phyloP scores from a whole-genome alignment of 139 green algal species.

The Micromonas commoda region DNA sequence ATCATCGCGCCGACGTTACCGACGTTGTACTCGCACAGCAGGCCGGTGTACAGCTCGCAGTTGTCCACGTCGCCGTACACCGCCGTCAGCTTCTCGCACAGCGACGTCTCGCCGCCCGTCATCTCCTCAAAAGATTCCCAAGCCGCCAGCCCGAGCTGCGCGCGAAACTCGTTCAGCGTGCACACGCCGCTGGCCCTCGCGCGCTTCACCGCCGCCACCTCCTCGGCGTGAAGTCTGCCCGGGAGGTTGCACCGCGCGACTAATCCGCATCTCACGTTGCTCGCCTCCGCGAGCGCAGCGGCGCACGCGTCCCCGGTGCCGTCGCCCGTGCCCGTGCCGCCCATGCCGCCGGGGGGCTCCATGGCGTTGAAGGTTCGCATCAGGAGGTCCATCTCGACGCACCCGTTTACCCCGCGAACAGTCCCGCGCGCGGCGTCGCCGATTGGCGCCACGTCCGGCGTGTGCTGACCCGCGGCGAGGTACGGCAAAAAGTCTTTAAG shows the following conservation, averaged over 20 bases:
- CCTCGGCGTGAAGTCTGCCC: background rate
- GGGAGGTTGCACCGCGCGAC: background rate
- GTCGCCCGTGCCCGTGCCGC: background rate
- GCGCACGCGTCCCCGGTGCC: too few relatives aligned
- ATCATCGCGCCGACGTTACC: background rate
- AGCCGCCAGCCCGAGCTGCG: background rate
- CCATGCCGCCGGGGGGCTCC: background rate
- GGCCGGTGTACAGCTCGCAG: background rate
- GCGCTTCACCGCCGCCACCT: background rate
- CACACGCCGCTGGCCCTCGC: background rate
- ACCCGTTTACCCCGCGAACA: background rate
- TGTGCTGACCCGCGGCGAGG: background rate
- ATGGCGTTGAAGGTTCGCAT: background rate
- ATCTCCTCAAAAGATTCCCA: background rate
- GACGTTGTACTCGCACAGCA: background rate
- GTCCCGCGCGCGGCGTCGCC: too few relatives aligned
- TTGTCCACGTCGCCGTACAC: background rate
- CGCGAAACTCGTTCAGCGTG: background rate
- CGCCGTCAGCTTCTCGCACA: background rate
- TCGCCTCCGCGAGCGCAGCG: background rate
- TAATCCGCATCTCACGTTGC: background rate
- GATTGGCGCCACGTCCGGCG: background rate
- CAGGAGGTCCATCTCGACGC: background rate
- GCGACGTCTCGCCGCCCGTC: background rate
- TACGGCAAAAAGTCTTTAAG: background rate